These are phyloP conservation scores for Avena eriantha DNA, from an alignment of 176 grass and related monocot species.

Conservation along the genomic window DNA sequence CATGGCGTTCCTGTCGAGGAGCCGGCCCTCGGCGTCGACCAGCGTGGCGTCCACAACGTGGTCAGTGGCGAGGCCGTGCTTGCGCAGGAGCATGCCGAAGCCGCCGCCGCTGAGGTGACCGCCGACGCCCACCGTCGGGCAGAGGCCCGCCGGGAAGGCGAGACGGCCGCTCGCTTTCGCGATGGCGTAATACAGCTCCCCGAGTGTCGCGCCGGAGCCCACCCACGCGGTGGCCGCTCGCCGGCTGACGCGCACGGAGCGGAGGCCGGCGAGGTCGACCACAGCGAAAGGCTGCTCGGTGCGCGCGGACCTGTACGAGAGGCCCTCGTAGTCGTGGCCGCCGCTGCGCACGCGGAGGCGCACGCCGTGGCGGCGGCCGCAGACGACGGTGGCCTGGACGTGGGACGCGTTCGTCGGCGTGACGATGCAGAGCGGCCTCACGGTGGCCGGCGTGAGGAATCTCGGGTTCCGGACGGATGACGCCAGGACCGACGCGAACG, in stretches of 20 bases:
- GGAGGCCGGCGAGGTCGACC: slow-evolving; percentile 30
- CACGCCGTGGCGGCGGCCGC: slow-evolving; percentile 40
- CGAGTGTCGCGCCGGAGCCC: slow-evolving; percentile 49
- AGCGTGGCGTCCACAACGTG: background rate
- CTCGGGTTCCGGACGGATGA: slow-evolving; percentile 58
- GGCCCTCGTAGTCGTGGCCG: slow-evolving; percentile 83
- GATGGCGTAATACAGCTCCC: slow-evolving; percentile 54
- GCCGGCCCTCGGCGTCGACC: background rate
- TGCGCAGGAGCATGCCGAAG: slow-evolving; percentile 9
- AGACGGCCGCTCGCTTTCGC: slow-evolving; percentile 23
- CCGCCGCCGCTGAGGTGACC: background rate
- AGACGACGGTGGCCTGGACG: slow-evolving; percentile 46
- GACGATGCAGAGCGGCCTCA: slow-evolving; percentile 52
- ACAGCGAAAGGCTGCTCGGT: slow-evolving; percentile 33
- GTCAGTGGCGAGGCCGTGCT: background rate
- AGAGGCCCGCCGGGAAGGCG: slow-evolving; percentile 49
- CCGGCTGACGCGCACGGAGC: too few species aligned
- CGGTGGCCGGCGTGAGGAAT: slow-evolving; percentile 36
- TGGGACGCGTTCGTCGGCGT: slow-evolving; percentile 39
- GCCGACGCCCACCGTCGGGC: slow-evolving; percentile 49
- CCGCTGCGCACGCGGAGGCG: slow-evolving; percentile 65
- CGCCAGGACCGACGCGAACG: slow-evolving; percentile 42
- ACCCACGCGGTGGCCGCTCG: slow-evolving; percentile 39
- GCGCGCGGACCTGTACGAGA: slow-evolving; percentile 50
- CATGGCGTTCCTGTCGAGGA: background rate